Evolutionary conservation across 2,329 filamentous ascomycete species (phyloP), one percentile per base, ranked within the genome.

Genomic region (Xylaria multiplex): DNA sequence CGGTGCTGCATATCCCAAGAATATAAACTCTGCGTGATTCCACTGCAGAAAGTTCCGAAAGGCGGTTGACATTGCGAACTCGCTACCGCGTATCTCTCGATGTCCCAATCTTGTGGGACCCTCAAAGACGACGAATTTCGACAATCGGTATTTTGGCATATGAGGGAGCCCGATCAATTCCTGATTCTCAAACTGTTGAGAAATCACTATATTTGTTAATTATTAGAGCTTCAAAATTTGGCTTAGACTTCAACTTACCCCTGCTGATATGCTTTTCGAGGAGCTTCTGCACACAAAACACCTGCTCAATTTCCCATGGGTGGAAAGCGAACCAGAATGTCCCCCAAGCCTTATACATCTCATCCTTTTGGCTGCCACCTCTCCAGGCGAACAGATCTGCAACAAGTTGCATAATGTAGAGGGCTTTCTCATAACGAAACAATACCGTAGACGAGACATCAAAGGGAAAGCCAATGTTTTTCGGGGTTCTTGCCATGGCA

Each of bases 251-350:
- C 16, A 14, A 61, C 59, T 56, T 59, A 64, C 59, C 3, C 6
- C 1, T 14, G 2, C 4, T 3, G 11, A 60, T n/a, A n/a, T 52
- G 6, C 9, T 7, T 8, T 9, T 27, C 13, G 4, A 66, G 27
- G 11, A 60, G 35, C 42, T 16, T 43, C 43, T 64, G 49, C 9
- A 48, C 50, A 16, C 54, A 43, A 19, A 24, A 54, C 2, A 66
- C 50, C 30, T 66, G 64, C n/a, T 60, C 59, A 16, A 64, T 9
- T 14, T 66, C 64, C 64, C 64, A 63, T 24, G 60, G 64, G 2
- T 16, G 11, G 3, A 63, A n/a, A 2, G 24, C 14, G 24, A 16
- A 46, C 59, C 64, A 67, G 43, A 65, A 67, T 3, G 5, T n/a
- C 2, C 53, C 59, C 63, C 63, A 62, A 19, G 58, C 53, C 42